Evolutionary conservation across 2,329 filamentous ascomycete genomes (phyloP).

Genomic region (Ophiostoma pallidulum): DNA sequence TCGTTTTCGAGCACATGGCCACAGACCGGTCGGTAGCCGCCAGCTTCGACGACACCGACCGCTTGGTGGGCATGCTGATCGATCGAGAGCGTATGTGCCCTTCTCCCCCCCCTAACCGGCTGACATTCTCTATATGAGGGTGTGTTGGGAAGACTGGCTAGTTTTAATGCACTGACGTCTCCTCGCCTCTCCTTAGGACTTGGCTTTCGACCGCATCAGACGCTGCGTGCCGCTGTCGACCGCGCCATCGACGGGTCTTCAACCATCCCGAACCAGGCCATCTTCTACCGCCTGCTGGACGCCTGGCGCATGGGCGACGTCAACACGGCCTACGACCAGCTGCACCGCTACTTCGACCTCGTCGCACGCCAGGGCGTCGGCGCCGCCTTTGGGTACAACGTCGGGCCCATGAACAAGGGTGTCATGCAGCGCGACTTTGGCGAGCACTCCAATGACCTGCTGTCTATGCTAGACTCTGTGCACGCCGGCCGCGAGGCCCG

Average conservation of each 20-base stretch:
- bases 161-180: too few relatives aligned
- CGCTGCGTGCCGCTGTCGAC: constrained; percentile 9
- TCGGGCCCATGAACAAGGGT: constrained; percentile 85
- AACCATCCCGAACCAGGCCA: constrained; percentile 38
- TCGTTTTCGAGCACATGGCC: constrained; percentile 13
- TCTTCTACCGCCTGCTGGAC: constrained; percentile 51
- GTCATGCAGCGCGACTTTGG: constrained; percentile 94
- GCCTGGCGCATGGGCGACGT: constrained; percentile 88
- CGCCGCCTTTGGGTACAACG: constrained; percentile 74
- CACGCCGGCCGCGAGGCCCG: constrained; percentile 90
- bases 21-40: constrained; percentile 8
- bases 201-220: constrained; percentile 11
- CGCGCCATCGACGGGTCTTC: constrained; percentile 7
- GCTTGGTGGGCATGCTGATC: constrained; percentile 12
- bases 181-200: constrained; percentile 3
- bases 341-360: constrained; percentile 85
- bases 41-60: constrained; percentile 15
- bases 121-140: too few relatives aligned
- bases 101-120: too few relatives aligned
- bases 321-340: constrained; percentile 75
- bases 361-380: constrained; percentile 85
- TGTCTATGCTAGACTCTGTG: constrained; percentile 90
- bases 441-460: constrained; percentile 79
- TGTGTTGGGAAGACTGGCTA: too few relatives aligned
- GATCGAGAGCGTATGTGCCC: constrained; percentile 12